Evolutionary conservation across 1,284 basidiomycete genomes (phyloP).

Genomic region (Trichosporon ovoides): DNA sequence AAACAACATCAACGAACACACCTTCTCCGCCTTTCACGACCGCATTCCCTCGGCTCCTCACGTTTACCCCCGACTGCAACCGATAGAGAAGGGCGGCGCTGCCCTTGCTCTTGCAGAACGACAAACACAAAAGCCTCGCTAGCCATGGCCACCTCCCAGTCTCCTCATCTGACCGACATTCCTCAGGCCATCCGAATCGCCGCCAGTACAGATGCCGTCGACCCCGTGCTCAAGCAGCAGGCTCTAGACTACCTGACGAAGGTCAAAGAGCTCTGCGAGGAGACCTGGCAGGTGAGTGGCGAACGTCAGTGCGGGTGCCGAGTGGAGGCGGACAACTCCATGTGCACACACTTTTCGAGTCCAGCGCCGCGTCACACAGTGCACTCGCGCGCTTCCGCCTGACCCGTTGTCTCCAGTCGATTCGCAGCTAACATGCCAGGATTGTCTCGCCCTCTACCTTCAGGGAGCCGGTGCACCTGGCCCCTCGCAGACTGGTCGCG

Average conservation of each 20-base stretch:
- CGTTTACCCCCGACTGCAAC: neutral
- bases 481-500: constrained; percentile 31
- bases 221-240: constrained; percentile 42
- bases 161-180: constrained; percentile 44
- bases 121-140: neutral
- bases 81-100: neutral
- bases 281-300: constrained; percentile 49
- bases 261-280: constrained; percentile 45
- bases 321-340: neutral
- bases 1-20: neutral
- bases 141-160: constrained; percentile 26
- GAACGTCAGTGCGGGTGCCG: neutral
- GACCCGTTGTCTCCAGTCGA: neutral
- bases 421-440: constrained; percentile 27
- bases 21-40: neutral
- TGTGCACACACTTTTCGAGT: neutral
- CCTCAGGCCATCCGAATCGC: constrained; percentile 49
- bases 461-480: constrained; percentile 47
- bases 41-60: neutral
- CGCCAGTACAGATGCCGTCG: constrained; percentile 36
- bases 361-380: too few relatives aligned
- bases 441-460: constrained; percentile 48
- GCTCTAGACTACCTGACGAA: constrained; percentile 47
- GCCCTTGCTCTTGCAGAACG: neutral
- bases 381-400: too few relatives aligned